Evolutionary conservation across 768 basidiomycete species (phyloP), one percentile per base, ranked within the genome.

Genomic region (Agaricus subrufescens): DNA sequence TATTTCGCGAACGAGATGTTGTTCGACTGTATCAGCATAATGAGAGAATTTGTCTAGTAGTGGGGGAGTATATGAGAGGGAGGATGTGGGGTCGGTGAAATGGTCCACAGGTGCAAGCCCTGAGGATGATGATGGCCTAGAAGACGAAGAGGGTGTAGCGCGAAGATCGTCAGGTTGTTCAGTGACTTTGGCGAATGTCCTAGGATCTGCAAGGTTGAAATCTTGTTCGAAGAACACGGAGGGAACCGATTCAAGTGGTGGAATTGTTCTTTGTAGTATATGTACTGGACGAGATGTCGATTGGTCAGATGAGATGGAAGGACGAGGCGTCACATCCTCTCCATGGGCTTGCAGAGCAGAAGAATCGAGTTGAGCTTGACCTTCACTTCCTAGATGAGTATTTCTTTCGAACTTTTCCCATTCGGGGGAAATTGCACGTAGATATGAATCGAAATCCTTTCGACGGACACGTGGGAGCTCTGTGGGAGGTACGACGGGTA

Each of bases 1-100:
- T 45, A 99, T 95, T 70, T 98, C 97, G 58, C 85, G 85, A 3
- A 95, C 83, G 54, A 99, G 88, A 69, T 99, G 96, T 58, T 93
- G 86, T 67, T 99, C 97, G 59, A 98, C 83, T 0, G 89, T 89
- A 67, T 98, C 97, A 2, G 95, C 87, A 64, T 96, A 88, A 54
- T 92, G 87, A 9, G 94, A 94, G 60, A 98, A 84, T 63, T 85
- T 88, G 66, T 98, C 95, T 9, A 96, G 85, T 3, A 95, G 74
- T 0, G 87, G 89, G 2, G 87, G 76, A 4, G 86, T 78, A 67
- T 86, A 76, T 8, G 89, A 78, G 51, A 88, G 77, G 2, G 85
- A 73, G 19, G 55, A 56, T 0, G 83, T 75, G 0, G 86, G 83
- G 61, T 89, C 86, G 6, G 72, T 65, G 31, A 66, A 56, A 47